A percentile compares a stretch with the other conserved stretches of the same genome.
These are phyloP conservation scores for Colletotrichum sp. DNA, from an alignment of 2,329 filamentous ascomycete species.

Conservation along the genomic window DNA sequence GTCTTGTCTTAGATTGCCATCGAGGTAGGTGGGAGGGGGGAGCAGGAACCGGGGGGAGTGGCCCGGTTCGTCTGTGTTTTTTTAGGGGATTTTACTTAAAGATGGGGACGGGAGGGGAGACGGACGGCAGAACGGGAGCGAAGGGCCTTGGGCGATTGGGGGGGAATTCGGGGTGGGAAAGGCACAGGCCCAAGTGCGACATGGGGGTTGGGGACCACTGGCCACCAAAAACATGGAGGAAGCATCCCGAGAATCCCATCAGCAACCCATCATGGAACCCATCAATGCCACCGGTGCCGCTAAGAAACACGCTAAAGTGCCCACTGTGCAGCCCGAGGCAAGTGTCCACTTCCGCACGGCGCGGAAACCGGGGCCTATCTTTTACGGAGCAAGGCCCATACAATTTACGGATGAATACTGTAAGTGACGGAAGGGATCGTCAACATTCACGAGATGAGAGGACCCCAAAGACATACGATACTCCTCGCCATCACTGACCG, in stretches of 20 bases:
- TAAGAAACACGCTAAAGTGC: not conserved
- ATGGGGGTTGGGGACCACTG: not conserved
- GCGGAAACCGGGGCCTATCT: not conserved
- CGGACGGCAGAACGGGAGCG: not conserved
- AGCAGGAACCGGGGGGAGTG: not conserved
- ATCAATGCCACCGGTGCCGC: not conserved
- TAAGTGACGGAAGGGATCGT: not conserved
- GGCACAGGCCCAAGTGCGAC: not conserved
- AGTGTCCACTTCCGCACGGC: not conserved
- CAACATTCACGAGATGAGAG: not conserved
- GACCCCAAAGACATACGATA: not conserved
- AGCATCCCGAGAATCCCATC: not conserved
- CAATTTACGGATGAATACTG: not conserved
- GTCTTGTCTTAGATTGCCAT: slow-evolving; percentile 8
- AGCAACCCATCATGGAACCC: not conserved
- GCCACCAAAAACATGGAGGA: not conserved
- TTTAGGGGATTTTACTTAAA: not conserved
- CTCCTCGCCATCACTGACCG: not conserved
- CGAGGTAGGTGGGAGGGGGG: not conserved
- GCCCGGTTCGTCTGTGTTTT: not conserved
- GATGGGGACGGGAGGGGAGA: not conserved
- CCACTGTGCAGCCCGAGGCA: not conserved
- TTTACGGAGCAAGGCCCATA: not conserved
- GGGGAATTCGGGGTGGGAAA: not conserved
- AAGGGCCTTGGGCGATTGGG: not conserved